Evolutionary conservation across 2,329 filamentous ascomycete genomes (phyloP).

Genomic region (Ceratocystiopsis sp.): DNA sequence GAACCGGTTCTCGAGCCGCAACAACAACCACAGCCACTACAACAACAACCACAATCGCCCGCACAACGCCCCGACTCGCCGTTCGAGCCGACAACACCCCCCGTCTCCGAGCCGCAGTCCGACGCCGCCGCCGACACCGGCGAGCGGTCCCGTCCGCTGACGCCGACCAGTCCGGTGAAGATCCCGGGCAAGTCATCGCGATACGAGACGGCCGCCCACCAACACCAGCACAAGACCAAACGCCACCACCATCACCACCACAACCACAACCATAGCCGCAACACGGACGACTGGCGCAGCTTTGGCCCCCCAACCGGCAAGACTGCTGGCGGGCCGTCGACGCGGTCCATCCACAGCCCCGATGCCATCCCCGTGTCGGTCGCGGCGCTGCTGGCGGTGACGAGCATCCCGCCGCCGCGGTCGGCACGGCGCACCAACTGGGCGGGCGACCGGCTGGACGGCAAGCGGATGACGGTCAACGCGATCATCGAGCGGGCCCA

Average conservation of each 20-base stretch:
- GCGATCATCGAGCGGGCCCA: conserved; percentile 36
- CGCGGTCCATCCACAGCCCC: conserved; percentile 28
- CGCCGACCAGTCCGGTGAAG: conserved; percentile 34
- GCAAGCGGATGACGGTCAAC: conserved; percentile 34
- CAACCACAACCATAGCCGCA: conserved; percentile 9
- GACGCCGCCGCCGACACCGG: no score
- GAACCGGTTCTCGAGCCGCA: no score
- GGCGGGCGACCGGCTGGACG: conserved; percentile 2
- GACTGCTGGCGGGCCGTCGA: not conserved
- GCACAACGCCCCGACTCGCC: no score
- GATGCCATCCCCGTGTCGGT: conserved; percentile 41
- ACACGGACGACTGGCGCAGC: conserved; percentile 10
- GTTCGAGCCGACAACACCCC: no score
- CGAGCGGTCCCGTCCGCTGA: conserved; percentile 2
- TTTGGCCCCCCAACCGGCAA: not conserved
- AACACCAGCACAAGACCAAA: conserved; percentile 14
- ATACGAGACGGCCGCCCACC: conserved; percentile 14
- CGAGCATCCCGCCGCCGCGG: conserved; percentile 37
- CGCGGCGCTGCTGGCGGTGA: conserved; percentile 43
- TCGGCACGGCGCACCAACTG: conserved; percentile 11
- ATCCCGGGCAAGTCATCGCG: conserved; percentile 30
- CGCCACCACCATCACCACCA: conserved; percentile 4
- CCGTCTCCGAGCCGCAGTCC: no score
- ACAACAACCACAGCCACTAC: conserved; percentile 13
- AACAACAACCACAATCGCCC: not conserved